A percentile compares a stretch with the other conserved stretches of the same genome.
Evolutionary conservation across 225 moss, liverwort and hornwort species (phyloP).

Genomic region (Neckera pumila): DNA sequence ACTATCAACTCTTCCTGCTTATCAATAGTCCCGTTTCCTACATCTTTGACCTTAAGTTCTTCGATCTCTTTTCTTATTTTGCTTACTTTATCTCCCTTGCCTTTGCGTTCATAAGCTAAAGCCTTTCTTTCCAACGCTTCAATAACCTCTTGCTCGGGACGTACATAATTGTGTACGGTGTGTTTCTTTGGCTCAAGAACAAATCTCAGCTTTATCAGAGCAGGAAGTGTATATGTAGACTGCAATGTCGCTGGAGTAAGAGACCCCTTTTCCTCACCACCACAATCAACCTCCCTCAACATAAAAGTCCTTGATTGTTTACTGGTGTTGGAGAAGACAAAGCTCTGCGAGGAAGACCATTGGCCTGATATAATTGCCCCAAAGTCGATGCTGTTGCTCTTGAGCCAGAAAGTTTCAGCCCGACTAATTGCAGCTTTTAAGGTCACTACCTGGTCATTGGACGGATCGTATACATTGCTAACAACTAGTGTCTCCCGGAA

Average conservation of each 20-base stretch:
- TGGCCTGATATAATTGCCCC: slow-evolving; percentile 59
- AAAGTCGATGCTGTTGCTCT: slow-evolving; percentile 68
- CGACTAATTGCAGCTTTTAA: slow-evolving; percentile 82
- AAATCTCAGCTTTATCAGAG: slow-evolving; percentile 47
- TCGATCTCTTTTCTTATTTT: slow-evolving; percentile 64
- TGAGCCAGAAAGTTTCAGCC: slow-evolving; percentile 89
- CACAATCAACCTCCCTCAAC: slow-evolving; percentile 59
- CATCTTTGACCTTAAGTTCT: slow-evolving; percentile 45
- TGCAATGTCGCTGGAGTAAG: slow-evolving; percentile 13
- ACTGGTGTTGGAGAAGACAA: slow-evolving; percentile 72
- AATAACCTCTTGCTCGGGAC: slow-evolving; percentile 83
- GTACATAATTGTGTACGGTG: slow-evolving; percentile 10
- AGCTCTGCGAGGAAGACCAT: slow-evolving; percentile 68
- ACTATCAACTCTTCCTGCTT: slow-evolving; percentile 22
- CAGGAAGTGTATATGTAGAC: background rate
- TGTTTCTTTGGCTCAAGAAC: slow-evolving; percentile 52
- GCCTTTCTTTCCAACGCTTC: slow-evolving; percentile 86
- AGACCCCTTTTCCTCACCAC: slow-evolving; percentile 41
- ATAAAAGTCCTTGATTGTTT: slow-evolving; percentile 77
- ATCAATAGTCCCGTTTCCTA: slow-evolving; percentile 9
- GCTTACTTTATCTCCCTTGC: slow-evolving; percentile 72
- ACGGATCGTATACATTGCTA: slow-evolving; percentile 82
- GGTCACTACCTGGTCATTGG: slow-evolving; percentile 83
- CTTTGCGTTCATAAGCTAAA: slow-evolving; percentile 76
- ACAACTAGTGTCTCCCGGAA: slow-evolving; percentile 77